These are phyloP conservation scores for Sporothrix inflata DNA, from an alignment of 2,329 filamentous ascomycete species.

Conservation along the genomic window DNA sequence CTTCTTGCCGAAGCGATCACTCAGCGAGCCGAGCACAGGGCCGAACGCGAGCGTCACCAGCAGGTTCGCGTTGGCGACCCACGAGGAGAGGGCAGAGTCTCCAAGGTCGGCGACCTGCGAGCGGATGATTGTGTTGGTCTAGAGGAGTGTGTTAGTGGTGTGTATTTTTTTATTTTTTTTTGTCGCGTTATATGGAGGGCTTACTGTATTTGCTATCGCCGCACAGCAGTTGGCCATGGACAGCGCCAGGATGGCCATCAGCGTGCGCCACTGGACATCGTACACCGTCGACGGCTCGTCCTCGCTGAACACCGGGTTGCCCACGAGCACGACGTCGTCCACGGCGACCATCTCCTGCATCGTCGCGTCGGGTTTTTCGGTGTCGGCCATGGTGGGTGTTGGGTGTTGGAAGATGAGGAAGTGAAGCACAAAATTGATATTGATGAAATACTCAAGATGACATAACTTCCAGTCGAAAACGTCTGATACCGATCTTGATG, in stretches of 20 bases:
- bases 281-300: conserved; percentile 11
- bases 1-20: neutral
- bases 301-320: neutral
- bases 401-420: neutral
- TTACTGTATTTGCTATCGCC: conserved; percentile 1
- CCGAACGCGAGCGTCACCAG: neutral
- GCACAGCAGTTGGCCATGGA: conserved; percentile 20
- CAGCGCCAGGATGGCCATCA: conserved; percentile 7
- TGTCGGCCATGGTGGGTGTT: neutral
- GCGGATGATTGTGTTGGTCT: neutral
- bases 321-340: neutral
- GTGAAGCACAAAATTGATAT: neutral
- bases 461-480: neutral
- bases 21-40: neutral
- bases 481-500: neutral
- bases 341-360: neutral
- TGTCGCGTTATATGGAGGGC: too few relatives aligned
- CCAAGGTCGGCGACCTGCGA: neutral
- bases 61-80: neutral
- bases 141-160: too few relatives aligned
- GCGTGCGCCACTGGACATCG: conserved; percentile 7
- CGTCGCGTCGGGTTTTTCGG: neutral
- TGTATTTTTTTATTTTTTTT: too few relatives aligned
- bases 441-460: neutral
- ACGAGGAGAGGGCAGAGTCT: neutral